Base-by-base conservation (phyloP, 208 protist species). In the Borovskyia barvae region DNA sequence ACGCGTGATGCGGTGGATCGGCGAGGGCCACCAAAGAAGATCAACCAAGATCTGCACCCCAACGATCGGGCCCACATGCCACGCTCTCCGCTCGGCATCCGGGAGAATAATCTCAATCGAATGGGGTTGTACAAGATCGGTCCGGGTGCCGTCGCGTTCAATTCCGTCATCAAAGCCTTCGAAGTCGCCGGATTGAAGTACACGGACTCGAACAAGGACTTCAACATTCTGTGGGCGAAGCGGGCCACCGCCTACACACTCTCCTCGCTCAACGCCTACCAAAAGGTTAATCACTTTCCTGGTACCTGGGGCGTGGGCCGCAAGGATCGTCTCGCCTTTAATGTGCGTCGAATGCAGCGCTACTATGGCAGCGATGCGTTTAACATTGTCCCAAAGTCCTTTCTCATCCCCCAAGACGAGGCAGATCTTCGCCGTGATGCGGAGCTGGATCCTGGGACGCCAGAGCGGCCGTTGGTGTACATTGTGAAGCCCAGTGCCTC, bases 231-330 rank as follows among this genome's bases (percentile, higher is more conserved):
- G 72, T 97, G 92, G 90, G 85, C 89, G 40, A 97, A 97, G 71
- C 77, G 90, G 5, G 87, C 87, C 41, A 92, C 81, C 19, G 62
- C 75, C 8, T 85, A 90, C 60, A 93, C 84, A 9, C 65, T 92
- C n/a, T 75, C 77, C 30, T 73, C 79, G 20, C 64, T 94, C 19
- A 85, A 75, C 17, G 66, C 82, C 29, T 95, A 95, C 53, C 90
- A 95, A 64, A 93, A 94, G 70, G 84, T 95, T 29, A 97, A 97
- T 59, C 91, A 97, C 68, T 97, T 97, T 50, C 91, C 92, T 26
- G 92, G 92, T 40, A 93, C 92, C 17, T 94, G 89, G 85, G 89
- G 87, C 30, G 81, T 97, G 46, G 91, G 92, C 33, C 70, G 92
- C 17, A 97, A 97, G 65, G 92, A 97, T 60, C 86, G 81, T 42